A percentile compares a stretch with the other conserved stretches of the same genome.
Conservation (phyloP, 306 rosid species). For the Cicer bijugum region DNA sequence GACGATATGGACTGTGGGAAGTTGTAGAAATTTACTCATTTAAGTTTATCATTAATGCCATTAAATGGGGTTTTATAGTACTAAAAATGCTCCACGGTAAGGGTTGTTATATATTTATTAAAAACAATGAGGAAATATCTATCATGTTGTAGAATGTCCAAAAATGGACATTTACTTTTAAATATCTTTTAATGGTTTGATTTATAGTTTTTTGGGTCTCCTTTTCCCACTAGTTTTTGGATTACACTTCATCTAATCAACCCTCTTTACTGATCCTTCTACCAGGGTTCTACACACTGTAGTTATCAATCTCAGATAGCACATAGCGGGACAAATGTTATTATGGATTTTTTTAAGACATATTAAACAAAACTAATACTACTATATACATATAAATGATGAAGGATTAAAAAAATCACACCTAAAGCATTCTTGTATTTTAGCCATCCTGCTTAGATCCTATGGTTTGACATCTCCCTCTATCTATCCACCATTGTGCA, state of each 20-base stretch:
- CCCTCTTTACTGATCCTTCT: background rate
- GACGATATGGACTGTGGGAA: background rate
- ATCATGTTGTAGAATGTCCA: background rate
- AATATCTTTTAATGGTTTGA: background rate
- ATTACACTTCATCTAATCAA: conserved; percentile 6
- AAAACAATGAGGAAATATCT: background rate
- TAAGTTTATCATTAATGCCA: background rate
- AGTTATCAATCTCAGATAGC: background rate
- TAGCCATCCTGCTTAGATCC: background rate
- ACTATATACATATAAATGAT: background rate
- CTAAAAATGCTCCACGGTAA: background rate
- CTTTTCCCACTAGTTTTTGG: background rate
- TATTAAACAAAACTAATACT: background rate
- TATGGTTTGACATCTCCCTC: background rate
- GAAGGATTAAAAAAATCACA: background rate
- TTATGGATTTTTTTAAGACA: background rate
- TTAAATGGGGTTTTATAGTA: background rate
- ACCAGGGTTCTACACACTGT: background rate
- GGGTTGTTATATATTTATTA: background rate
- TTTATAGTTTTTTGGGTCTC: background rate
- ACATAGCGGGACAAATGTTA: background rate
- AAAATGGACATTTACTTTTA: background rate
- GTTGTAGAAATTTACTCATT: background rate
- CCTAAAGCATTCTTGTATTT: background rate
- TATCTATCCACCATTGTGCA: background rate